Percentiles rank a stretch among this genome's conserved stretches.
phyloP scores from a whole-genome alignment of 768 basidiomycete species.

The Rickenella mellea region DNA sequence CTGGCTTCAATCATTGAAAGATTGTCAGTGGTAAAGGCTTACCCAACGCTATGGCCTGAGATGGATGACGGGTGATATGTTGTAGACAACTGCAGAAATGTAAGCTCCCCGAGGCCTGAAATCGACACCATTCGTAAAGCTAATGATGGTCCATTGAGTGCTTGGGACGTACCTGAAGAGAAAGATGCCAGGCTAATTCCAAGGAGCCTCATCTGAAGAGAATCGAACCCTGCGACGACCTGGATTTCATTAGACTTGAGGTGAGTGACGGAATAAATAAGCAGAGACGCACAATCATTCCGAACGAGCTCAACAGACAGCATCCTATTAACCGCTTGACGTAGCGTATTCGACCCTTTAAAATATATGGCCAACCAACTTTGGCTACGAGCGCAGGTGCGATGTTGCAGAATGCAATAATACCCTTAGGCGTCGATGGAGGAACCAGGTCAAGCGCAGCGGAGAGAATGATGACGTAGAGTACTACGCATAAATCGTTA shows the following conservation, averaged over 20 bases:
- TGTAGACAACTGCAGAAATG: conserved; percentile 89
- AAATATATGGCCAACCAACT: conserved; percentile 84
- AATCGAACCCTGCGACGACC: conserved; percentile 71
- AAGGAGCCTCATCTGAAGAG: conserved; percentile 57
- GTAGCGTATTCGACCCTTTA: conserved; percentile 83
- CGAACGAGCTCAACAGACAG: conserved; percentile 60
- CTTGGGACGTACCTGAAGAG: conserved; percentile 52
- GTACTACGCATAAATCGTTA: conserved; percentile 35
- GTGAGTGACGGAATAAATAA: background rate
- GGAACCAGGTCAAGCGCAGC: conserved; percentile 93
- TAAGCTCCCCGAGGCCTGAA: conserved; percentile 84
- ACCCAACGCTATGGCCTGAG: conserved; percentile 78
- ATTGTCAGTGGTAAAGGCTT: conserved; percentile 16
- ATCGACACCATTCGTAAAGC: background rate
- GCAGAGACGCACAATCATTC: conserved; percentile 69
- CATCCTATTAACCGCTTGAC: conserved; percentile 65
- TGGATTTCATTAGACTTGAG: conserved; percentile 18
- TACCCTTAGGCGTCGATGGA: conserved; percentile 84
- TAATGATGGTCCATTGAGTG: background rate
- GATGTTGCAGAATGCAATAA: conserved; percentile 94
- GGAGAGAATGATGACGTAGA: conserved; percentile 94
- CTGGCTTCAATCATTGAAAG: background rate
- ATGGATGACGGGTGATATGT: conserved; percentile 62
- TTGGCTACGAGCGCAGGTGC: conserved; percentile 81
- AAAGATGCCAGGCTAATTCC: conserved; percentile 82